Evolutionary conservation across 1,139 yeast genomes (phyloP), one percentile per base, ranked within the genome.

Genomic region (Candida pseudoviswanathii): DNA sequence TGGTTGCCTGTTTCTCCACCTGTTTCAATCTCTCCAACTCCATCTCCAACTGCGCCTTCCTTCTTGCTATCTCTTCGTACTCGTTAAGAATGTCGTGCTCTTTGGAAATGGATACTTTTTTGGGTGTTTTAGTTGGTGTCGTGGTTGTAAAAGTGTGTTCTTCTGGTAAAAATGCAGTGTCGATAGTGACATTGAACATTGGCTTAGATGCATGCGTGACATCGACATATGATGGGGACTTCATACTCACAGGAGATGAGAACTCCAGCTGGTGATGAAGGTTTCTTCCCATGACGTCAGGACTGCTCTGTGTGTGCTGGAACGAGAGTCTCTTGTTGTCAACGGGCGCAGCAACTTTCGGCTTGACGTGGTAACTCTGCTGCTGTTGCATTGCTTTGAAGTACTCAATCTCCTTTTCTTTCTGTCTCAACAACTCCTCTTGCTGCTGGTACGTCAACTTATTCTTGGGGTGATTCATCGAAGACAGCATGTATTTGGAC

Each of bases 1-100:
- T 43, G 21, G 30, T 39, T n/a, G 54, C 41, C n/a, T 22, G 33
- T 34, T 62, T 65, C 54, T 74, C 77, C 53, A 75, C 60, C 45
- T 70, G 66, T 50, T 66, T 73, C 53, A 76, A 64, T 40, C 68
- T 71, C 47, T 68, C 68, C 41, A 75, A 61, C 53, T 74, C 79
- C 56, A 67, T 53, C 55, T 76, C 80, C 44, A 75, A 65, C 53
- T 71, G 76, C 25, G 69, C 73, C 50, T 73, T 64, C 53, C 71
- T 73, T 39, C 60, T 58, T 5, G 66, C 61, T 40, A 72, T 66
- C 47, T 68, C 74, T 39, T 68, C 68, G 41, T 63, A 61, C 26
- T 66, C 65, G 9, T 54, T 56, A n/a, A 50, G 48, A 29, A 51
- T 53, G n/a, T 56, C 56, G 39, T 51, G 51, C 24, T 51, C 54